These are phyloP conservation scores for Picea abies DNA, from an alignment of 83 land plant genomes.

Conservation along the genomic window DNA sequence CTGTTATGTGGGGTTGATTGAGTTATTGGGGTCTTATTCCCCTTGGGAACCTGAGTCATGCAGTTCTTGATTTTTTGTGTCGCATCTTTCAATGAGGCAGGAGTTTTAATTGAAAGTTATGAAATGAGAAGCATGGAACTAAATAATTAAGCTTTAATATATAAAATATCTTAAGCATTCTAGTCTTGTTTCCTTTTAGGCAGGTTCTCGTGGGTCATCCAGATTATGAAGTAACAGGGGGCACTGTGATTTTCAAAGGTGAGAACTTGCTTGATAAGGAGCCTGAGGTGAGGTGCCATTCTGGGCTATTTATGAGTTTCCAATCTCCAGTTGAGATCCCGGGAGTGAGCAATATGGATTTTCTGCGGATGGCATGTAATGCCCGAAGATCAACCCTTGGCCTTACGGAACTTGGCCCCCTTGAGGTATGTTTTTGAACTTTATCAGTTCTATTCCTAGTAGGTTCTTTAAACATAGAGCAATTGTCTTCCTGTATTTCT, in stretches of 20 bases:
- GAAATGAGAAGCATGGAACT: not conserved
- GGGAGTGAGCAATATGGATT: constrained; percentile 91
- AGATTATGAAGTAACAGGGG: constrained; percentile 94
- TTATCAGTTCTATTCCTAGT: constrained; percentile 6
- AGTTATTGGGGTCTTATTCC: too few species aligned
- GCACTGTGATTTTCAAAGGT: constrained; percentile 80
- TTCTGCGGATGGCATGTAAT: constrained; percentile 95
- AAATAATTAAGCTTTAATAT: not conserved
- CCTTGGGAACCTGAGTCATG: not conserved
- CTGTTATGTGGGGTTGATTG: too few species aligned
- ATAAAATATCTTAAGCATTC: constrained; percentile 3
- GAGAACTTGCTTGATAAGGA: constrained; percentile 86
- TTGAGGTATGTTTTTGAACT: constrained; percentile 66
- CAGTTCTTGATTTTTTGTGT: not conserved
- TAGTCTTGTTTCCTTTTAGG: not conserved
- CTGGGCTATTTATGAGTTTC: constrained; percentile 93
- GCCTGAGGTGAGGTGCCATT: constrained; percentile 95
- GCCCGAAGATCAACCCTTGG: constrained; percentile 70
- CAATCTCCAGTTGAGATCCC: constrained; percentile 97
- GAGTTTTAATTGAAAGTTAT: not conserved
- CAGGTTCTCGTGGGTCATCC: constrained; percentile 99
- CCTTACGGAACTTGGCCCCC: constrained; percentile 74
- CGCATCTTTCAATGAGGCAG: not conserved
- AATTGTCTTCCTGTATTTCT: not conserved
- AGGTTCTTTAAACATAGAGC: not conserved